A percentile compares a stretch with the other conserved stretches of the same genome.
These are phyloP conservation scores for Lasiodiplodia sp. DNA, from an alignment of 2,329 filamentous ascomycete genomes.

Conservation along the genomic window DNA sequence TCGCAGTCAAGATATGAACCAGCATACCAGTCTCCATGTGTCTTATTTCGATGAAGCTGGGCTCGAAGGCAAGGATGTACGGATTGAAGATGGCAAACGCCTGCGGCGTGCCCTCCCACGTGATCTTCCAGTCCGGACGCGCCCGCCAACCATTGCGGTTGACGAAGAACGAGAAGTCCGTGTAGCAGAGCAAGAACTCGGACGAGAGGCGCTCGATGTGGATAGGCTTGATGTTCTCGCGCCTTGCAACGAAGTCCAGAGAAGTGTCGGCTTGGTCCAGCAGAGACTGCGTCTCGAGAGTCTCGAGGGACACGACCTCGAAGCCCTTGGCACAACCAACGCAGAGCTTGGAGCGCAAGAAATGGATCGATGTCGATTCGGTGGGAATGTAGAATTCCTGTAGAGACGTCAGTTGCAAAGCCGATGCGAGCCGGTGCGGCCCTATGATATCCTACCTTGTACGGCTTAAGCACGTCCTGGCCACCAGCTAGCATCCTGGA, in stretches of 20 bases:
- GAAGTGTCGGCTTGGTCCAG: conserved; percentile 98
- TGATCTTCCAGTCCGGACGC: conserved; percentile 93
- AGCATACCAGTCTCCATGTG: conserved; percentile 90
- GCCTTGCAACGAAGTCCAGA: conserved; percentile 92
- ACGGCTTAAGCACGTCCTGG: conserved; percentile 93
- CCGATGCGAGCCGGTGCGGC: neutral
- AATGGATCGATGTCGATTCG: conserved; percentile 97
- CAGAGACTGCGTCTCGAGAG: conserved; percentile 95
- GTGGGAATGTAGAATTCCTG: conserved; percentile 98
- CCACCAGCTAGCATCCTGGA: conserved; percentile 94
- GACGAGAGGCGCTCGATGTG: conserved; percentile 97
- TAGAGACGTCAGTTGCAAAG: neutral
- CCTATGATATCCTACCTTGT: conserved; percentile 66
- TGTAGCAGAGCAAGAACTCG: conserved; percentile 97
- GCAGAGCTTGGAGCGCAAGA: conserved; percentile 94
- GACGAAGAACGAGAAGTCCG: conserved; percentile 98
- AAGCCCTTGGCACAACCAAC: conserved; percentile 96
- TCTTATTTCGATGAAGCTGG: conserved; percentile 95
- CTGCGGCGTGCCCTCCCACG: conserved; percentile 94
- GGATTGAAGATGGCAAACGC: conserved; percentile 94
- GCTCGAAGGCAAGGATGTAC: conserved; percentile 96
- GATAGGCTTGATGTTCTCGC: conserved; percentile 92
- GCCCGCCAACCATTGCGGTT: conserved; percentile 98
- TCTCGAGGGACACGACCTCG: conserved; percentile 95
- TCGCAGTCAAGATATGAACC: conserved; percentile 94